phyloP scores from a whole-genome alignment of 495 filamentous ascomycete genomes.

The Lindgomyces ingoldianus region DNA sequence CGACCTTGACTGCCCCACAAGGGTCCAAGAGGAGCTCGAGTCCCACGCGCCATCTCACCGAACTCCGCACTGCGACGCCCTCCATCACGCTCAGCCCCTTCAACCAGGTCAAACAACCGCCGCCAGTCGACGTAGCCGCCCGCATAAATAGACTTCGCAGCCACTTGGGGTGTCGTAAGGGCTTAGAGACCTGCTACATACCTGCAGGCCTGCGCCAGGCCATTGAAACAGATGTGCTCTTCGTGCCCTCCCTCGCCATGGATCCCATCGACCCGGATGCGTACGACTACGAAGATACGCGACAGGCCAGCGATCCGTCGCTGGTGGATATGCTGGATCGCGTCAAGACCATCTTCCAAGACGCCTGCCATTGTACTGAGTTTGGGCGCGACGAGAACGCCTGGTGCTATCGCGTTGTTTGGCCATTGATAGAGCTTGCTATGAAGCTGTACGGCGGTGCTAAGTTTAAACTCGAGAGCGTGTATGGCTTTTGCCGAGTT shows the following conservation, averaged over 20 bases:
- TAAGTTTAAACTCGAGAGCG: conserved; percentile 24
- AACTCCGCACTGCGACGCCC: conserved; percentile 8
- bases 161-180: too few relatives aligned
- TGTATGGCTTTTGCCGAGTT: conserved; percentile 8
- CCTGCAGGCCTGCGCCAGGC: too few relatives aligned
- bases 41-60: conserved; percentile 1
- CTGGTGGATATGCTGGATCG: conserved; percentile 8
- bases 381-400: conserved; percentile 26
- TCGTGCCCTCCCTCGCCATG: too few relatives aligned
- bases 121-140: too few relatives aligned
- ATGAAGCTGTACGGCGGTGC: conserved; percentile 11
- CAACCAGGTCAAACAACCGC: too few relatives aligned
- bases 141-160: too few relatives aligned
- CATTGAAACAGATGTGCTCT: too few relatives aligned
- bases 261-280: too few relatives aligned
- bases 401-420: conserved; percentile 23
- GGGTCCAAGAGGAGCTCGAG: conserved; percentile 9
- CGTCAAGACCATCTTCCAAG: conserved; percentile 25
- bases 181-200: too few relatives aligned
- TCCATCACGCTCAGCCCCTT: too few relatives aligned
- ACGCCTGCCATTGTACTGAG: conserved; percentile 22
- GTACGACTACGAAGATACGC: conserved; percentile 9
- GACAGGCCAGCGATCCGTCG: neutral
- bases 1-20: conserved; percentile 5
- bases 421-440: conserved; percentile 23